phyloP scores from a whole-genome alignment of 2,329 filamentous ascomycete genomes.

The Pseudogymnoascus sp. region DNA sequence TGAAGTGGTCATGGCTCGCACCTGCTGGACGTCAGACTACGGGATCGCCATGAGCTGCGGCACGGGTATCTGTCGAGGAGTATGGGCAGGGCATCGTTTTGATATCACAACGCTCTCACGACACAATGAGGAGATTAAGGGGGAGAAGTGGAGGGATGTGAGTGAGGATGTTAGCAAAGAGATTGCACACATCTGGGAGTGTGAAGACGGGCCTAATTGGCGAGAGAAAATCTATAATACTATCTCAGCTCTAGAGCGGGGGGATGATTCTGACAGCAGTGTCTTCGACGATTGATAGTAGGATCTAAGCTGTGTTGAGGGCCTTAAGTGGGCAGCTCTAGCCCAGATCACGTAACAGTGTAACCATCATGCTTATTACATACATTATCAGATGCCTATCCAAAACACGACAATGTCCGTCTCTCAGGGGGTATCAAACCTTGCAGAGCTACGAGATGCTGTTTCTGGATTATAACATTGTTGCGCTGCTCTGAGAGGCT shows the following conservation, averaged over 20 bases:
- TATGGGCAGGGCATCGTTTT: background rate
- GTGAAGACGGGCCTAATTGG: background rate
- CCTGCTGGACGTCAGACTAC: background rate
- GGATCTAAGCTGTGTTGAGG: background rate
- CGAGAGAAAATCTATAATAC: background rate
- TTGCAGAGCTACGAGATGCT: too few relatives aligned
- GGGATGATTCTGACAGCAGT: background rate
- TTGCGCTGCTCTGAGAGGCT: too few relatives aligned
- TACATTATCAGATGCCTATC: too few relatives aligned
- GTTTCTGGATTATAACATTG: too few relatives aligned
- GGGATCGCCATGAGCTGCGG: background rate
- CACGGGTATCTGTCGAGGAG: background rate
- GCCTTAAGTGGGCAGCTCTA: too few relatives aligned
- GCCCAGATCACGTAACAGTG: too few relatives aligned
- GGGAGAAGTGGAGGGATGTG: background rate
- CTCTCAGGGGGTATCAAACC: too few relatives aligned
- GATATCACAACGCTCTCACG: background rate
- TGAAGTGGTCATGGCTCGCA: background rate
- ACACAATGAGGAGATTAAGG: background rate
- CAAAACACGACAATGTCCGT: too few relatives aligned
- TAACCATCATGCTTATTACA: too few relatives aligned
- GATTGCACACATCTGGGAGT: background rate
- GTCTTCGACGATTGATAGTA: background rate
- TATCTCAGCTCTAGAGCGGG: background rate
- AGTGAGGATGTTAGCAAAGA: background rate